Conservation (phyloP, 148 eudicot genomes). For the Persicaria tinctoria region DNA sequence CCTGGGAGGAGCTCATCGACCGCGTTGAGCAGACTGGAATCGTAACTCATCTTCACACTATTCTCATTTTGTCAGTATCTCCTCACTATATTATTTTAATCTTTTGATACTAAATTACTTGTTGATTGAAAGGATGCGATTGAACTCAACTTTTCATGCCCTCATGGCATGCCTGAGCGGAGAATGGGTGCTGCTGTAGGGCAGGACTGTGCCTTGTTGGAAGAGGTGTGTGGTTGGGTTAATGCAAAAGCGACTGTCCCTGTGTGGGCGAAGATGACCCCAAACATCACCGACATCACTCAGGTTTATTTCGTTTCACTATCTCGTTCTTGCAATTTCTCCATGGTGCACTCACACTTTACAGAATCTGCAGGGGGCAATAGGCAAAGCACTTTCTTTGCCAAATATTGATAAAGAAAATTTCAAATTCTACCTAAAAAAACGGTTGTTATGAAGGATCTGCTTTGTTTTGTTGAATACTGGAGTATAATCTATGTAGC, state of each 20-base stretch:
- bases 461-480: background rate
- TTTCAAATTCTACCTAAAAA: background rate
- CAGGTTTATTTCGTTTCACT: constrained; percentile 37
- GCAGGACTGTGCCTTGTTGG: constrained; percentile 81
- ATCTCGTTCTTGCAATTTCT: background rate
- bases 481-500: background rate
- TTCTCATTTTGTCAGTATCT: background rate
- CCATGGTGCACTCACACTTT: background rate
- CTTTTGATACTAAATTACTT: constrained; percentile 7
- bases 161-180: constrained; percentile 99
- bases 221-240: constrained; percentile 89
- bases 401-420: background rate
- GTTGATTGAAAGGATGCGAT: constrained; percentile 58
- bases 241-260: constrained; percentile 95
- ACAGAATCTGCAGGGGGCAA: background rate
- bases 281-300: constrained; percentile 86
- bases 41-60: constrained; percentile 27
- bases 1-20: constrained; percentile 94
- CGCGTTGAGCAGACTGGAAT: constrained; percentile 95
- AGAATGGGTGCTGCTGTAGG: constrained; percentile 99
- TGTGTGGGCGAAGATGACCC: constrained; percentile 99
- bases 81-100: background rate
- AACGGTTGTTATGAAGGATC: background rate
- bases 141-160: constrained; percentile 94
- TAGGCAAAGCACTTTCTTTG: background rate